A percentile compares a stretch with the other conserved stretches of the same genome.
phyloP scores from a whole-genome alignment of 108 stramenopile species.

The Phaeodactylum tricornutum region DNA sequence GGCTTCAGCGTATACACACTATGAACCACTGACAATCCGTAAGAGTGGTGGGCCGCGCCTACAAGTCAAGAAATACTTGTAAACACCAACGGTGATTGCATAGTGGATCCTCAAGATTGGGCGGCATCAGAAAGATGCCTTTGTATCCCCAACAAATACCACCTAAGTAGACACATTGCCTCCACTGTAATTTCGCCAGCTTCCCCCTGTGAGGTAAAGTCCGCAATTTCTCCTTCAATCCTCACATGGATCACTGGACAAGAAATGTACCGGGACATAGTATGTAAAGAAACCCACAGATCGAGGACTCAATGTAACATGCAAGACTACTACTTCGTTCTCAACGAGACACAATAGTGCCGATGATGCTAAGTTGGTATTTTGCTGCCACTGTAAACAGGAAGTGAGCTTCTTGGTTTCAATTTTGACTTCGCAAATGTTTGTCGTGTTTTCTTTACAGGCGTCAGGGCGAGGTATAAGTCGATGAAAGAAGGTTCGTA shows the following conservation, averaged over 20 bases:
- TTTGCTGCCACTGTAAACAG: conserved; percentile 73
- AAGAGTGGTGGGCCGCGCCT: conserved; percentile 57
- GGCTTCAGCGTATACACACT: conserved; percentile 80
- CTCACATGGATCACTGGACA: too few species aligned
- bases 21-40: conserved; percentile 79
- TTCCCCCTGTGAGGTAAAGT: too few species aligned
- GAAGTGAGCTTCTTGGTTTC: conserved; percentile 65
- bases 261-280: conserved; percentile 69
- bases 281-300: conserved; percentile 73
- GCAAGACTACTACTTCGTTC: conserved; percentile 78
- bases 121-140: too few species aligned
- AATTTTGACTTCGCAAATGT: conserved; percentile 59
- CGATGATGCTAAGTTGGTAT: conserved; percentile 37
- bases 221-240: too few species aligned
- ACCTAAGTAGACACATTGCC: too few species aligned
- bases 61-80: conserved; percentile 29
- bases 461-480: conserved; percentile 9
- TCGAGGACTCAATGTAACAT: conserved; percentile 58
- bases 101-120: conserved; percentile 28
- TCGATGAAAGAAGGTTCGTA: conserved; percentile 33
- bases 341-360: conserved; percentile 70
- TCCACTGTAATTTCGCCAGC: too few species aligned
- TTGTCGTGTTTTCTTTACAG: conserved; percentile 4
- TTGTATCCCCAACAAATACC: conserved; percentile 7
- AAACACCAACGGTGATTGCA: conserved; percentile 60